These are phyloP conservation scores for Parastagonospora avenae DNA, from an alignment of 2,329 filamentous ascomycete genomes.

Conservation along the genomic window DNA sequence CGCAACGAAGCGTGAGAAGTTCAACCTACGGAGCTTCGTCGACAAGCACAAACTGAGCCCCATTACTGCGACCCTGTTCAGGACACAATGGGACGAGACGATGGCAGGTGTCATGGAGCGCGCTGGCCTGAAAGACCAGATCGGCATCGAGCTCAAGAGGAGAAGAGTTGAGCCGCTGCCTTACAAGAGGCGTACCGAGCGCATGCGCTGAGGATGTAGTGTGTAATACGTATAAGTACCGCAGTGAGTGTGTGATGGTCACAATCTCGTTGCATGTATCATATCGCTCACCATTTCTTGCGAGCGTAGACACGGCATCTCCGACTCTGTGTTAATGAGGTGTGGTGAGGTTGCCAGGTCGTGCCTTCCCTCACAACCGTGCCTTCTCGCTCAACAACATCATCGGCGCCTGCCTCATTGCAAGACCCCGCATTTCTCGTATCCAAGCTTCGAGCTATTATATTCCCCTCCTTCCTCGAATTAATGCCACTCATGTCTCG, in stretches of 20 bases:
- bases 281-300: not conserved
- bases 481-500: no score
- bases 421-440: no score
- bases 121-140: constrained; percentile 70
- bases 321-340: not conserved
- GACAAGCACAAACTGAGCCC: constrained; percentile 71
- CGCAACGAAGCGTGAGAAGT: constrained; percentile 74
- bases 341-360: not conserved
- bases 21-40: constrained; percentile 76
- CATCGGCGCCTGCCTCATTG: no score
- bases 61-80: constrained; percentile 86
- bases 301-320: not conserved
- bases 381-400: not conserved
- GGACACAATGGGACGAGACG: constrained; percentile 84
- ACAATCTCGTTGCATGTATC: constrained; percentile 14
- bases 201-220: constrained; percentile 48
- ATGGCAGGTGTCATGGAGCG: constrained; percentile 87
- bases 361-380: not conserved
- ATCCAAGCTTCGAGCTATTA: no score
- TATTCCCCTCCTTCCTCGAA: no score
- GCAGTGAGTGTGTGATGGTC: not conserved
- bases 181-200: constrained; percentile 63
- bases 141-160: constrained; percentile 82
- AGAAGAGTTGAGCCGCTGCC: constrained; percentile 73
- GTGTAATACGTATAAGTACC: not conserved